Percentiles rank a stretch among this genome's conserved stretches.
Conservation (phyloP, 2,329 filamentous ascomycete genomes). For the Arthrobotrys musiformis region DNA sequence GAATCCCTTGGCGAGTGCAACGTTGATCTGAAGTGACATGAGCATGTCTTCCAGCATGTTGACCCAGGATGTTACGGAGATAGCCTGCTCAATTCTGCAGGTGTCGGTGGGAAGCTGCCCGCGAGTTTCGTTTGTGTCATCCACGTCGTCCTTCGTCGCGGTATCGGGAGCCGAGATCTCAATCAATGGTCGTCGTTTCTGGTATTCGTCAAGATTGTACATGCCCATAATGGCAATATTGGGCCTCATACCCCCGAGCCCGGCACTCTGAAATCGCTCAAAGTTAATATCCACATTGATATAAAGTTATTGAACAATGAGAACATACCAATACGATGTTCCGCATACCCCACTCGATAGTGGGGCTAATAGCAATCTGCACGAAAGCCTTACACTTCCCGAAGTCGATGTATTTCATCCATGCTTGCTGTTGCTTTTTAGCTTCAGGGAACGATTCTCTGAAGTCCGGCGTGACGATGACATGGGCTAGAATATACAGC, state of each 20-base stretch:
- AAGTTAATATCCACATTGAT: background rate
- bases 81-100: slow-evolving; percentile 74
- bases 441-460: slow-evolving; percentile 81
- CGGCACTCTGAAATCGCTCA: slow-evolving; percentile 65
- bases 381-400: slow-evolving; percentile 90
- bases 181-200: slow-evolving; percentile 70
- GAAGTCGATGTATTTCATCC: slow-evolving; percentile 88
- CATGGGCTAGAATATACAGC: slow-evolving; percentile 85
- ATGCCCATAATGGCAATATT: slow-evolving; percentile 86
- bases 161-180: slow-evolving; percentile 66
- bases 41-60: slow-evolving; percentile 85
- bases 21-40: slow-evolving; percentile 80
- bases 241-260: slow-evolving; percentile 85
- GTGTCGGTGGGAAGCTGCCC: slow-evolving; percentile 75
- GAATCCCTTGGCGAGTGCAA: slow-evolving; percentile 85
- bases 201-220: slow-evolving; percentile 81
- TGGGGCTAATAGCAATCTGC: slow-evolving; percentile 83
- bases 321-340: slow-evolving; percentile 75
- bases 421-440: slow-evolving; percentile 80
- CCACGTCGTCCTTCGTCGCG: slow-evolving; percentile 29
- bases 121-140: slow-evolving; percentile 59
- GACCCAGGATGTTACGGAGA: slow-evolving; percentile 78
- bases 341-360: slow-evolving; percentile 83
- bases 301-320: background rate
- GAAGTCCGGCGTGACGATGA: slow-evolving; percentile 87